Base-by-base conservation (phyloP, 1,284 basidiomycete genomes). In the Bondarzewia mesenterica region DNA sequence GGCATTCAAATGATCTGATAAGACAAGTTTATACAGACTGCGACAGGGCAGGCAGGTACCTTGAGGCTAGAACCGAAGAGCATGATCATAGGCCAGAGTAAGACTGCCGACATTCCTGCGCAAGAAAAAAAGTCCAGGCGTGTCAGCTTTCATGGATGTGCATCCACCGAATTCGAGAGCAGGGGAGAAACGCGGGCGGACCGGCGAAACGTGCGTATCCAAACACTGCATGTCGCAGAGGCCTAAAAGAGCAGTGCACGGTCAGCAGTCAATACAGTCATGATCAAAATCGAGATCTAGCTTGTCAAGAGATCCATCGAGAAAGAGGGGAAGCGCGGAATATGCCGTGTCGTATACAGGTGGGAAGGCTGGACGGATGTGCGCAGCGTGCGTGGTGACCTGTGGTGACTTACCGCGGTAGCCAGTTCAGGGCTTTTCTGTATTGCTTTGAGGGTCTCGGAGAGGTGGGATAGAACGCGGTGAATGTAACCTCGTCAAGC, bases 401-500 rank as follows among this genome's bases (percentile, higher is more conserved):
- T 7, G 20, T n/a, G 38, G n/a, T 15, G 15, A 47, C 48, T 12
- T 47, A 55, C 55, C 54, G 43, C 10, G 46, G 45, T 14, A 57
- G 38, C 55, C 52, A 50, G 23, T 53, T 5, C 2, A 56, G 39
- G 45, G 47, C 50, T 23, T 32, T 40, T 46, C 23, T 35, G 36
- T 16, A 38, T 42, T 23, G 45, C 32, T 38, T 23, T 14, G 38
- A 40, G 5, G 5, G 25, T 21, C 8, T 36, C 2, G 6, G 44
- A 15, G 46, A 37, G 23, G 45, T 48, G 2, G 51, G 52, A 37
- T 52, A 57, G 43, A 50, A 55, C 4, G 42, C 55, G n/a, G 48
- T 57, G 32, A 57, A 57, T 7, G 45, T 51, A 20, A 56, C 50
- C 21, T 55, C 54, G 36, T 57, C 54, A 7, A 52, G 44, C 15